Evolutionary conservation across 1,284 basidiomycete genomes (phyloP), one percentile per base, ranked within the genome.

Genomic region (Cutaneotrichosporon sp.): DNA sequence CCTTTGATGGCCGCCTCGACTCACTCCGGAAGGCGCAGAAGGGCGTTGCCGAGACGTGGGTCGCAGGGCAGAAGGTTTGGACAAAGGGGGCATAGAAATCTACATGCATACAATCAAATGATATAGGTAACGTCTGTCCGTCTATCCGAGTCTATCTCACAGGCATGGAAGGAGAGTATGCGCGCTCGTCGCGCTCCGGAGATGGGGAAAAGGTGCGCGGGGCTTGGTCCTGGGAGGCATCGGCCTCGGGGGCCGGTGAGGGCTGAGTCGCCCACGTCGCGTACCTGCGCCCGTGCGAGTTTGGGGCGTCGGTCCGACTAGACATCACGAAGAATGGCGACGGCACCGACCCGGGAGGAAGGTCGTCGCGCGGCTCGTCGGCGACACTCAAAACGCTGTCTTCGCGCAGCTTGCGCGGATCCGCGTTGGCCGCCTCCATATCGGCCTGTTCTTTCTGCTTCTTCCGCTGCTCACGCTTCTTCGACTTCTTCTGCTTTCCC

Each of bases 21-120:
- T 62, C 65, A 9, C 64, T 74, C 14, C 52, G 68, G 21, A 64
- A 69, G 50, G 74, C 72, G 4, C 74, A 76, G 63, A 34, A 63
- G 34, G 65, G 62, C 0, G 69, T 73, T 11, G 16, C 31, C 11
- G 63, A 74, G 63, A 74, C 74, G 1, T 76, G 70, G 70, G 64
- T 71, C 6, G 60, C 53, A n/a, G 73, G 71, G 5, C 55, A 67
- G 57, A 38, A 47, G 30, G 71, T 66, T 16, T 46, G 14, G 14
- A 18, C 9, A 31, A 70, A 40, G 52, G 38, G 52, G 52, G 53
- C 36, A 62, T 42, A 52, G 55, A 42, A 51, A 21, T 21, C 26
- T 30, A 22, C n/a, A 46, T 18, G n/a, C 42, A 46, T n/a, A n/a
- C 18, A 18, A 2, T 46, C 42, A 46, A n/a, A n/a, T 26, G 26